Evolutionary conservation across 2,329 filamentous ascomycete genomes (phyloP).

Genomic region (Kalaharituber pfeilii): DNA sequence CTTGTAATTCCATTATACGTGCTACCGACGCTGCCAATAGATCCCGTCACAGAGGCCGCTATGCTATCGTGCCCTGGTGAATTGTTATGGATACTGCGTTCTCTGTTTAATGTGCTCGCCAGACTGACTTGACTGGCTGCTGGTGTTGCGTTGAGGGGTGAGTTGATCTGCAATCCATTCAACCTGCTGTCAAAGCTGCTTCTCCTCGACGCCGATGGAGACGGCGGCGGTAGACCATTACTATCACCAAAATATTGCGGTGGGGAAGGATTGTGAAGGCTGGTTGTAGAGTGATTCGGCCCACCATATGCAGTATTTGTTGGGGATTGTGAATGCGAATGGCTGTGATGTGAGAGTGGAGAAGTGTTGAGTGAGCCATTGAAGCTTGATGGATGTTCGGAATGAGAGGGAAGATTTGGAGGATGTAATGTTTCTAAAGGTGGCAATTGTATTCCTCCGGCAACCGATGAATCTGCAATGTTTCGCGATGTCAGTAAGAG

Average conservation of each 20-base stretch:
- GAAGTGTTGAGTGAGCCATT: conserved; percentile 14
- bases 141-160: conserved; percentile 16
- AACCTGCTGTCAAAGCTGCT: conserved; percentile 23
- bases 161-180: conserved; percentile 19
- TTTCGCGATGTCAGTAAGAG: conserved; percentile 2
- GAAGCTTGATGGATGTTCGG: conserved; percentile 10
- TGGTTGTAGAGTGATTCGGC: conserved; percentile 17
- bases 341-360: conserved; percentile 18
- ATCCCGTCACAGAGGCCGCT: conserved; percentile 13
- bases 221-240: conserved; percentile 16
- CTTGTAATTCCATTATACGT: conserved; percentile 17
- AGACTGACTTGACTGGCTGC: conserved; percentile 23
- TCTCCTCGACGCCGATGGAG: conserved; percentile 21
- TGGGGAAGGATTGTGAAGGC: conserved; percentile 19
- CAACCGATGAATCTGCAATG: conserved; percentile 5
- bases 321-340: conserved; percentile 16
- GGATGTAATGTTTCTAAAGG: conserved; percentile 15
- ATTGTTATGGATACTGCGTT: conserved; percentile 20
- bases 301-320: conserved; percentile 4
- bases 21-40: conserved; percentile 12
- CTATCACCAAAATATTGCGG: conserved; percentile 17
- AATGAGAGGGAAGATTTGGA: conserved; percentile 1
- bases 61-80: conserved; percentile 14
- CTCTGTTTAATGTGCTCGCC: conserved; percentile 21
- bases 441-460: conserved; percentile 7